These are phyloP conservation scores for Aspergillus panamensis DNA, from an alignment of 495 filamentous ascomycete genomes.

Conservation along the genomic window DNA sequence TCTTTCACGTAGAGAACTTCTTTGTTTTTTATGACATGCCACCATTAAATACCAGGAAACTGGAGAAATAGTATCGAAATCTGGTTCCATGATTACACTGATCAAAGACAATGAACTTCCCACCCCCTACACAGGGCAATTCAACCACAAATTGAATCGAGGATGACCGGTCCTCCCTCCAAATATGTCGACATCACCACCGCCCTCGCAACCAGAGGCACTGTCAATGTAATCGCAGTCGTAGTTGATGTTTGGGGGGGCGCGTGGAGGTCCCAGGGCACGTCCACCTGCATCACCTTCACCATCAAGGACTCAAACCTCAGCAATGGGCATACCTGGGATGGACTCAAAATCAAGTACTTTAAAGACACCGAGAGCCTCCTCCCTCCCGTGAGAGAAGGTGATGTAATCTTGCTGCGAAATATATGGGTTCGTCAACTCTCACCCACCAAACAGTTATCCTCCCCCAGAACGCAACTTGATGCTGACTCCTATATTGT, in stretches of 20 bases:
- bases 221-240: conserved; percentile 45
- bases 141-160: not conserved
- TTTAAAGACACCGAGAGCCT: conserved; percentile 39
- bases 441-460: not conserved
- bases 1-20: not conserved
- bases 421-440: conserved; percentile 35
- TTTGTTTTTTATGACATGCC: not conserved
- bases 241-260: conserved; percentile 42
- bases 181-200: conserved; percentile 36
- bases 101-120: not conserved
- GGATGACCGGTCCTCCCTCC: conserved; percentile 4
- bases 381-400: conserved; percentile 37
- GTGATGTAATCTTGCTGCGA: conserved; percentile 49
- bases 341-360: conserved; percentile 49
- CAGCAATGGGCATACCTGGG: conserved; percentile 29
- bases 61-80: too few relatives aligned
- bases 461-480: not conserved
- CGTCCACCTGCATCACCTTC: conserved; percentile 44
- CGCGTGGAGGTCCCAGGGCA: conserved; percentile 27
- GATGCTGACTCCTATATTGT: conserved; percentile 5
- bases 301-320: conserved; percentile 45
- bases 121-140: not conserved
- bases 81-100: too few relatives aligned
- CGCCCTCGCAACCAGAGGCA: conserved; percentile 28
- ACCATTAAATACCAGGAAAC: not conserved